Percentiles rank a stretch among this genome's conserved stretches.
Evolutionary conservation across 148 eudicot genomes (phyloP).

Genomic region (Beta vulgaris): DNA sequence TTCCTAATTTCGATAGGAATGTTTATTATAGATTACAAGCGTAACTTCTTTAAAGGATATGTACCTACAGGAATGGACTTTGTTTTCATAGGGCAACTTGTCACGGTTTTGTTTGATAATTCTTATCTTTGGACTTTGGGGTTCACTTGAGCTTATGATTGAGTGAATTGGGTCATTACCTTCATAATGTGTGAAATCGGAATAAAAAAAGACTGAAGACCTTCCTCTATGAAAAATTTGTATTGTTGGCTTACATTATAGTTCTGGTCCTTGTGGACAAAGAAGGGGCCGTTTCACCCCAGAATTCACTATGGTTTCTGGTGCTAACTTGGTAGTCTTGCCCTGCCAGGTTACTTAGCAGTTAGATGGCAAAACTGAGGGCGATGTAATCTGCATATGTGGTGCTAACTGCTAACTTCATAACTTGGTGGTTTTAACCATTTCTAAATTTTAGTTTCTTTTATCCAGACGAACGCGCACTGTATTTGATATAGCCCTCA

Average conservation of each 20-base stretch:
- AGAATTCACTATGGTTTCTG: not conserved
- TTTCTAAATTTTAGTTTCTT: not conserved
- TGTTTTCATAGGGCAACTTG: not conserved
- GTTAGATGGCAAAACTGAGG: not conserved
- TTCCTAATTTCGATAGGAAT: not conserved
- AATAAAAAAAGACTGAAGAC: not conserved
- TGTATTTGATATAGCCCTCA: slow-evolving; percentile 64
- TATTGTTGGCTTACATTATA: not conserved
- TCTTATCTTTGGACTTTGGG: not conserved
- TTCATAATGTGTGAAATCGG: not conserved
- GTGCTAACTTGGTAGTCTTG: not conserved
- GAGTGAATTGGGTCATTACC: not conserved
- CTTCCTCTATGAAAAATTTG: not conserved
- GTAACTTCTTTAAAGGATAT: too few relatives aligned
- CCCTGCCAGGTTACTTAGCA: slow-evolving; percentile 3
- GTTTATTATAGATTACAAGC: too few relatives aligned
- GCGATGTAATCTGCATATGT: not conserved
- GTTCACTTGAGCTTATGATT: not conserved
- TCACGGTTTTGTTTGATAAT: not conserved
- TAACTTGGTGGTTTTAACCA: not conserved
- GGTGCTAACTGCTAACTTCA: slow-evolving; percentile 11
- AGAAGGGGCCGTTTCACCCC: not conserved
- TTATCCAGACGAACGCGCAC: slow-evolving; percentile 62
- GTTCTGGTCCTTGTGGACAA: not conserved
- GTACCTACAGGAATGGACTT: not conserved